Conservation (phyloP, 2,329 filamentous ascomycete species). For the Leptographium radiaticola region DNA sequence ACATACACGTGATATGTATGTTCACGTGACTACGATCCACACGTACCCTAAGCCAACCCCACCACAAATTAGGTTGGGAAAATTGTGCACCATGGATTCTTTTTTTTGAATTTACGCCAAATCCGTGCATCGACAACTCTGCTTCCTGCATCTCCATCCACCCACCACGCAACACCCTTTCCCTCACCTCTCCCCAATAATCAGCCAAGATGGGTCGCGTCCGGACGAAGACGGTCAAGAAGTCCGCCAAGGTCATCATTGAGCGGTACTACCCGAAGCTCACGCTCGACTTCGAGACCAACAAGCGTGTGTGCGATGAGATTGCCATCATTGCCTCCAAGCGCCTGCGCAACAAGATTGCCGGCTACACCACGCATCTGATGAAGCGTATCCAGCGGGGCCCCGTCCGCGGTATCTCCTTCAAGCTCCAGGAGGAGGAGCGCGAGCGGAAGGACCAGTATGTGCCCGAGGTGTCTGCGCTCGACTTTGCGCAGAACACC, state of each 20-base stretch:
- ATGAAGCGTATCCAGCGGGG: slow-evolving; percentile 99
- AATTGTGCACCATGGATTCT: background rate
- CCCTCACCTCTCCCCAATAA: slow-evolving; percentile 18
- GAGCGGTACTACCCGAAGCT: slow-evolving; percentile 96
- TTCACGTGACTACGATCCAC: background rate
- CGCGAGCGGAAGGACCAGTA: slow-evolving; percentile 99
- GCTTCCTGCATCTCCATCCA: background rate
- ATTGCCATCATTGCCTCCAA: slow-evolving; percentile 98
- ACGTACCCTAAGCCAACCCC: slow-evolving; percentile 5
- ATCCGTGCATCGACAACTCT: background rate
- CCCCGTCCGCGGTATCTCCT: slow-evolving; percentile 98
- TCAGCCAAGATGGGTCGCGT: slow-evolving; percentile 56
- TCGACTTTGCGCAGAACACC: slow-evolving; percentile 92
- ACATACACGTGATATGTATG: background rate
- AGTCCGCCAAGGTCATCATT: slow-evolving; percentile 98
- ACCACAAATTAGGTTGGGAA: background rate
- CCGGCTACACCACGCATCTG: slow-evolving; percentile 94
- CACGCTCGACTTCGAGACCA: slow-evolving; percentile 96
- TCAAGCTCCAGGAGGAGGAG: slow-evolving; percentile 99
- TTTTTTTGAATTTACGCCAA: background rate
- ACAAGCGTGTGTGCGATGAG: slow-evolving; percentile 92
- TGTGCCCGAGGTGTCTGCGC: slow-evolving; percentile 95
- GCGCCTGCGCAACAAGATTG: slow-evolving; percentile 98
- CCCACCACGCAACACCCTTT: slow-evolving; percentile 2
- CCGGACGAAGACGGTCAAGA: slow-evolving; percentile 58